A percentile compares a stretch with the other conserved stretches of the same genome.
Conservation (phyloP, 2,329 filamentous ascomycete genomes). For the Aspergillus persii region DNA sequence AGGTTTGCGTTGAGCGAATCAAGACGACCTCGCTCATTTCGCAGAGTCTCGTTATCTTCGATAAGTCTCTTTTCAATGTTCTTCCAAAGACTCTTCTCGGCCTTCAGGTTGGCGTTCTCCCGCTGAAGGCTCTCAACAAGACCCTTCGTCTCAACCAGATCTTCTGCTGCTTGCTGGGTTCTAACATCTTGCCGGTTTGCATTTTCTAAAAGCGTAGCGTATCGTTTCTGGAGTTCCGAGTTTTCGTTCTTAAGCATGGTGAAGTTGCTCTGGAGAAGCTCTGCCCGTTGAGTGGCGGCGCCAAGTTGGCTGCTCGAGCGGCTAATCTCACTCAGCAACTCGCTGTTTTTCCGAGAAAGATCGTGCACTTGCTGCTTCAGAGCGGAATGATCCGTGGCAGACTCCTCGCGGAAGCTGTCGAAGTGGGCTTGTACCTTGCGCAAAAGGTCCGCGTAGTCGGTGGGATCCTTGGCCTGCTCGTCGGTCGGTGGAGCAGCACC, state of each 20-base stretch:
- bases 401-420: slow-evolving; percentile 84
- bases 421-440: slow-evolving; percentile 88
- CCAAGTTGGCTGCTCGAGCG: slow-evolving; percentile 77
- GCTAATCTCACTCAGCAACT: slow-evolving; percentile 78
- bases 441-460: slow-evolving; percentile 72
- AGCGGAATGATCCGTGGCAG: slow-evolving; percentile 74
- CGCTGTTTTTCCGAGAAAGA: slow-evolving; percentile 76
- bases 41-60: slow-evolving; percentile 80
- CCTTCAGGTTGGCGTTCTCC: slow-evolving; percentile 88
- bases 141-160: slow-evolving; percentile 81
- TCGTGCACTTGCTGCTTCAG: slow-evolving; percentile 82
- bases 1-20: slow-evolving; percentile 80
- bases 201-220: slow-evolving; percentile 71
- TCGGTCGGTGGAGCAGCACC: slow-evolving; percentile 48
- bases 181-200: slow-evolving; percentile 86
- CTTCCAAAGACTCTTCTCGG: slow-evolving; percentile 92
- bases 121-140: slow-evolving; percentile 82
- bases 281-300: slow-evolving; percentile 77
- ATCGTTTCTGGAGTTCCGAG: slow-evolving; percentile 78
- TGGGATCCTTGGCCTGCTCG: slow-evolving; percentile 51
- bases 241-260: slow-evolving; percentile 82
- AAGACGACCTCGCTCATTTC: slow-evolving; percentile 79
- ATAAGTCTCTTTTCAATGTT: slow-evolving; percentile 84
- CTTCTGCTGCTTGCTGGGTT: slow-evolving; percentile 88
- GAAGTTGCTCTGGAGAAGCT: slow-evolving; percentile 88